phyloP scores from a whole-genome alignment of 257 asterid genomes.

The Fraxinus anomala region DNA sequence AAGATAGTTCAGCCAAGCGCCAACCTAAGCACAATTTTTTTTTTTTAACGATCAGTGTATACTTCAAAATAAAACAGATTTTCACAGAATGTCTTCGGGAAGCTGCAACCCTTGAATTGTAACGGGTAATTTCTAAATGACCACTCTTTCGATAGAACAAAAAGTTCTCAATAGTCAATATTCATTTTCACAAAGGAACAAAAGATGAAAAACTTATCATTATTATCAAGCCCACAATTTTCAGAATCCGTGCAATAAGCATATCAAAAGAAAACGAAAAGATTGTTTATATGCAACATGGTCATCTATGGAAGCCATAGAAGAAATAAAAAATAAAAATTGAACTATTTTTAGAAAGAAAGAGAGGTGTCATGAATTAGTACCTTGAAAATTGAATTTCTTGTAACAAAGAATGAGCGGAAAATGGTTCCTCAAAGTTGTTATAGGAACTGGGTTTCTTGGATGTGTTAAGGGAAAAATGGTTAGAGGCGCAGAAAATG shows the following conservation, averaged over 20 bases:
- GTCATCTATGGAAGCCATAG: background rate
- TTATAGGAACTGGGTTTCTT: conserved; percentile 30
- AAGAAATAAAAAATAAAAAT: too few relatives aligned
- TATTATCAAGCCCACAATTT: background rate
- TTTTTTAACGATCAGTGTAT: background rate
- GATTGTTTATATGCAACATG: background rate
- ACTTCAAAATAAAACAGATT: background rate
- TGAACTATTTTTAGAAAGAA: background rate
- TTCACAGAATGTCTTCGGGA: background rate
- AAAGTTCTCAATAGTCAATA: background rate
- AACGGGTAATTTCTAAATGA: background rate
- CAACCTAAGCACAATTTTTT: background rate
- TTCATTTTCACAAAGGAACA: background rate
- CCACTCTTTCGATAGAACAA: background rate
- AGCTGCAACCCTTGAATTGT: background rate
- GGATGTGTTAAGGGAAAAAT: conserved; percentile 33
- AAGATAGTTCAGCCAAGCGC: background rate
- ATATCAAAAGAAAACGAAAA: too few relatives aligned
- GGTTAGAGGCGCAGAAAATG: conserved; percentile 39
- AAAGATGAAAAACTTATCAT: background rate
- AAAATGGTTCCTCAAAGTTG: conserved; percentile 14
- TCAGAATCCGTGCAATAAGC: background rate
- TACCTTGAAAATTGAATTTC: conserved; percentile 67
- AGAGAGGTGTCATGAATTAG: background rate
- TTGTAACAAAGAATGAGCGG: conserved; percentile 37